Base-by-base conservation (phyloP, 2,329 filamentous ascomycete genomes). In the Trichoderma citrinoviride region DNA sequence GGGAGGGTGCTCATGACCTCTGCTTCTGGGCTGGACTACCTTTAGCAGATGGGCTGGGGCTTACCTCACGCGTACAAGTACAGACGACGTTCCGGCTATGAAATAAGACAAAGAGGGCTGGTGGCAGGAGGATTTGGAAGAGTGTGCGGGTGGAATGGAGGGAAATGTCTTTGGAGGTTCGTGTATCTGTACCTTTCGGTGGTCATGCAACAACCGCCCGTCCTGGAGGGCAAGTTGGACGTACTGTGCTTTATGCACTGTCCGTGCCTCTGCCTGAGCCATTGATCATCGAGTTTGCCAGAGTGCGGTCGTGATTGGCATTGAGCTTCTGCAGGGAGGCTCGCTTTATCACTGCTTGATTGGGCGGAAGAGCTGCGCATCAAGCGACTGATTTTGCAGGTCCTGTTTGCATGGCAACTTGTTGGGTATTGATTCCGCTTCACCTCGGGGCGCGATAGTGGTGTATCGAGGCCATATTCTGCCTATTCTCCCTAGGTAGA, bases 1-100 rank as follows among this genome's bases (percentile, higher is more conserved):
- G 7, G 29, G 33, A 12, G 12, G 33, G 43, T 14, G 64, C 57
- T 57, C 66, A 67, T 67, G 66, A 67, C 66, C 58, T 37, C 33
- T n/a, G n/a, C 12, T 5, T 37, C 33, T 14, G 12, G 33, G 14
- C n/a, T n/a, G n/a, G n/a, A n/a, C n/a, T n/a, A n/a, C n/a, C n/a
- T n/a, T n/a, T n/a, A n/a, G n/a, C n/a, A 29, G 10, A 3, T 49
- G 29, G 61, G 33, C 21, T 52, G 40, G 56, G 56, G 56, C 56
- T 50, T 47, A 47, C 46, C 46, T 37, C 33, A 37, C 3, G 33
- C 33, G 33, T 52, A 50, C 15, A 17, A 29, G 23, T 29, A 53
- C 21, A 21, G n/a, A 3, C 17, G 19, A 17, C n/a, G 17, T 15
- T n/a, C 41, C 41, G n/a, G n/a, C n/a, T n/a, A n/a, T n/a, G n/a